phyloP scores from a whole-genome alignment of 257 asterid genomes.

The Leonotis leonurus region DNA sequence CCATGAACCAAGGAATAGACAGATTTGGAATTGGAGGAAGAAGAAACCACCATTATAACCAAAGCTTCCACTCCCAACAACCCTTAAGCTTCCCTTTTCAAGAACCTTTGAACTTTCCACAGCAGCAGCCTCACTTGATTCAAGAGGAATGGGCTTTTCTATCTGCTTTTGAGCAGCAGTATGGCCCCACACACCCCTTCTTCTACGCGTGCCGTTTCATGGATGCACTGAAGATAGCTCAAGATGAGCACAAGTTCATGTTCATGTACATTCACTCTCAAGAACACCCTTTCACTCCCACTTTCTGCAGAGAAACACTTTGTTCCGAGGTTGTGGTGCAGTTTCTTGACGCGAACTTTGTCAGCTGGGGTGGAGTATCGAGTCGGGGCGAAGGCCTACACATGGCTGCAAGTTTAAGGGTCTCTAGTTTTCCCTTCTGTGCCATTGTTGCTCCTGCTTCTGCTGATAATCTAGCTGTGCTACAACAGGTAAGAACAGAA shows the following conservation, averaged over 20 bases:
- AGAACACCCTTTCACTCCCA: slow-evolving; percentile 60
- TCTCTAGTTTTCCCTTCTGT: slow-evolving; percentile 61
- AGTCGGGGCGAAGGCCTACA: slow-evolving; percentile 57
- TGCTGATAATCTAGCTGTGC: slow-evolving; percentile 58
- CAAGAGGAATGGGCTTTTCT: slow-evolving; percentile 71
- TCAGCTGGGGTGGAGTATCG: slow-evolving; percentile 73
- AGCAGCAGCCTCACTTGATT: slow-evolving; percentile 17
- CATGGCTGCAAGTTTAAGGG: slow-evolving; percentile 41
- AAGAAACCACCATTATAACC: slow-evolving; percentile 28
- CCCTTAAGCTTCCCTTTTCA: slow-evolving; percentile 31
- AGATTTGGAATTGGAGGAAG: slow-evolving; percentile 32
- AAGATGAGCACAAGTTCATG: slow-evolving; percentile 51
- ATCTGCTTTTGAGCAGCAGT: slow-evolving; percentile 56
- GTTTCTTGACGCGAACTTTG: slow-evolving; percentile 79
- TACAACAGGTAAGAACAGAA: slow-evolving; percentile 33
- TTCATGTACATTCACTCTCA: slow-evolving; percentile 74
- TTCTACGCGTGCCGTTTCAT: slow-evolving; percentile 63
- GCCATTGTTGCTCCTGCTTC: slow-evolving; percentile 69
- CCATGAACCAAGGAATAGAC: slow-evolving; percentile 57
- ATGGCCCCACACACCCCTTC: slow-evolving; percentile 62
- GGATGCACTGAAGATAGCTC: slow-evolving; percentile 61
- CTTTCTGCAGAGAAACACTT: slow-evolving; percentile 66
- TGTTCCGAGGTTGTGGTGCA: slow-evolving; percentile 66
- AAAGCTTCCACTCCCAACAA: slow-evolving; percentile 25
- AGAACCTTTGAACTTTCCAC: slow-evolving; percentile 14